Conservation (phyloP, 2,329 filamentous ascomycete genomes). For the Cucurbitaria berberidis region DNA sequence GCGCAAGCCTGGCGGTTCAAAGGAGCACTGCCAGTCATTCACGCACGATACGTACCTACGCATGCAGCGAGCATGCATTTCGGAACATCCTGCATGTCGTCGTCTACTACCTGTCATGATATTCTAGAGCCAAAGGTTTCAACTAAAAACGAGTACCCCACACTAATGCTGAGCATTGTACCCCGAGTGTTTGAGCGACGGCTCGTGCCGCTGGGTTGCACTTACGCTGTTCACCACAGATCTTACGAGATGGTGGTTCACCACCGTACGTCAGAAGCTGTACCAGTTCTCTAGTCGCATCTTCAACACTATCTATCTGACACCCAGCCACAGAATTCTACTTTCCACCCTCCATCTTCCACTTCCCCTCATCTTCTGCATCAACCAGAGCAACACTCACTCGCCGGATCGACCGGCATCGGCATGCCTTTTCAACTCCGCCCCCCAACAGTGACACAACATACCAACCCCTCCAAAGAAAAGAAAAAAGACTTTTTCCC, state of each 20-base stretch:
- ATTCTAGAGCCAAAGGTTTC: not conserved
- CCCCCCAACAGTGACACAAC: not conserved
- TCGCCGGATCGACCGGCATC: not conserved
- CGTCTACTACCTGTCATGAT: constrained; percentile 8
- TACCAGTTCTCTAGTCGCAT: constrained; percentile 13
- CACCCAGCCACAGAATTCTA: constrained; percentile 11
- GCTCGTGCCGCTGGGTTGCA: not conserved
- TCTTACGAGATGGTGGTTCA: not conserved
- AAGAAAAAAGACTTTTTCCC: too few species aligned
- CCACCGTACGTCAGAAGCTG: not conserved
- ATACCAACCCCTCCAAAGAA: not conserved
- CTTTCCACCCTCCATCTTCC: constrained; percentile 8
- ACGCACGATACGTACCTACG: not conserved
- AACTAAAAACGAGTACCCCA: not conserved
- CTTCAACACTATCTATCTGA: constrained; percentile 8
- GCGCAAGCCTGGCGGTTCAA: not conserved
- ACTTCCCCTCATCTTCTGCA: not conserved
- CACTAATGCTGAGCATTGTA: not conserved
- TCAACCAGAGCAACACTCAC: constrained; percentile 1
- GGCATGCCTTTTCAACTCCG: not conserved
- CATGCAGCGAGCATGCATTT: constrained; percentile 1
- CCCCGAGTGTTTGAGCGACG: not conserved
- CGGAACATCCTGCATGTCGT: constrained; percentile 8
- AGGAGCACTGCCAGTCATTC: not conserved
- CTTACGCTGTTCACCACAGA: not conserved